Percentiles rank a stretch among this genome's conserved stretches.
Evolutionary conservation across 2,329 filamentous ascomycete species (phyloP).

Genomic region (Ceratocystis cubensis): DNA sequence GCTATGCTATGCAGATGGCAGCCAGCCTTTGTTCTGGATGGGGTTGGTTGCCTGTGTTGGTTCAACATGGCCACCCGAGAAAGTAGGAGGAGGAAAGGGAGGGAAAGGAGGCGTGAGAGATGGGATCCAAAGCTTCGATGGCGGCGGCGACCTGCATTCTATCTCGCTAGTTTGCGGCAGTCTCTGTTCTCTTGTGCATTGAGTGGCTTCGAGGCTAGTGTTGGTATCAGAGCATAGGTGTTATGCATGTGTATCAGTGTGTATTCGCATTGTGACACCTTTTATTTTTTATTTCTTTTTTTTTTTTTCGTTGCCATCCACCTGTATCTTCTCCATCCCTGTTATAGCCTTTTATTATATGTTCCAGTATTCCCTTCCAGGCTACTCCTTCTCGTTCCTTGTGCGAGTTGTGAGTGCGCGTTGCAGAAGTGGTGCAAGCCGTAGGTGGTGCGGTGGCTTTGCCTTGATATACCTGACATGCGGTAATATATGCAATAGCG

Average conservation of each 20-base stretch:
- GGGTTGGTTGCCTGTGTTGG: too few relatives aligned
- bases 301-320: neutral
- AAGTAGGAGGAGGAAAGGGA: neutral
- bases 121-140: slow-evolving; percentile 7
- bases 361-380: neutral
- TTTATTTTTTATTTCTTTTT: neutral
- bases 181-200: slow-evolving; percentile 5
- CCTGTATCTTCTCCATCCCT: neutral
- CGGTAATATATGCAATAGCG: neutral
- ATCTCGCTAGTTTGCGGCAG: slow-evolving; percentile 16
- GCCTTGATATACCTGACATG: neutral
- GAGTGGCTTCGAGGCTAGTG: slow-evolving; percentile 9
- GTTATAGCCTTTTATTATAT: neutral
- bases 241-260: neutral
- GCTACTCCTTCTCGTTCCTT: neutral
- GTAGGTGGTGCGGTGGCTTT: neutral
- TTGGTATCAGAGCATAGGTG: neutral
- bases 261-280: neutral
- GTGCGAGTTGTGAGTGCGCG: neutral
- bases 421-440: neutral
- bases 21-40: too few relatives aligned
- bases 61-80: neutral
- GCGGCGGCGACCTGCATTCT: slow-evolving; percentile 13
- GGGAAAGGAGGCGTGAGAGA: neutral
- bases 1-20: too few relatives aligned